phyloP scores from a whole-genome alignment of 352 stramenopile genomes.

The Blastocystis sp. region DNA sequence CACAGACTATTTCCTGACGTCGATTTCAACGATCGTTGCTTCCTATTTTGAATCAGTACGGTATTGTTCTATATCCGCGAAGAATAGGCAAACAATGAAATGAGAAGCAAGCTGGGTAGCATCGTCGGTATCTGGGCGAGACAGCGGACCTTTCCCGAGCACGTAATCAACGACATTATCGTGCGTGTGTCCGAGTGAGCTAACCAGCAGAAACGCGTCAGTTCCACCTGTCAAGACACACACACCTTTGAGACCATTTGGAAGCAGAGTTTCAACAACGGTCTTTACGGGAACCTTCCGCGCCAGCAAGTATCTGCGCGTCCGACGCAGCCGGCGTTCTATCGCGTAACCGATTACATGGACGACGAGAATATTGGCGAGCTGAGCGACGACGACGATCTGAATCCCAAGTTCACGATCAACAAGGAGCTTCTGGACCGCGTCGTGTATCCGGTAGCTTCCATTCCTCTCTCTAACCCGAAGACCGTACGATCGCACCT shows the following conservation, averaged over 20 bases:
- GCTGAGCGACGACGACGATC: neutral
- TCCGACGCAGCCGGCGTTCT: neutral
- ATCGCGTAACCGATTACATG: neutral
- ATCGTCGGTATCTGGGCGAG: slow-evolving; percentile 10
- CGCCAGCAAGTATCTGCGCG: neutral
- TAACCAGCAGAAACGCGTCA: neutral
- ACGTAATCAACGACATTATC: slow-evolving; percentile 9
- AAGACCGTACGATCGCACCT: slow-evolving; percentile 28
- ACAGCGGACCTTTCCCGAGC: neutral
- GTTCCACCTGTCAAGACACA: neutral
- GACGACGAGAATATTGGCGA: neutral
- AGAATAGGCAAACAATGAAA: slow-evolving; percentile 26
- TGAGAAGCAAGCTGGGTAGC: neutral
- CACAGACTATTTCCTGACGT: neutral
- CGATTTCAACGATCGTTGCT: slow-evolving; percentile 2
- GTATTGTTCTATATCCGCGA: neutral
- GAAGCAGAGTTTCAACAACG: neutral
- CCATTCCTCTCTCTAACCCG: neutral
- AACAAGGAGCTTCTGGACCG: slow-evolving; percentile 16
- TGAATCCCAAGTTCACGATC: slow-evolving; percentile 35
- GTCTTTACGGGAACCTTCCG: neutral
- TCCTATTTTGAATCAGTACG: slow-evolving; percentile 45
- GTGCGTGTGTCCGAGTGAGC: neutral
- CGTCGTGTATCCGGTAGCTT: neutral
- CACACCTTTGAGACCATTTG: neutral